A percentile compares a stretch with the other conserved stretches of the same genome.
phyloP scores from a whole-genome alignment of 129 eudicot species.

The Tagetes erecta region DNA sequence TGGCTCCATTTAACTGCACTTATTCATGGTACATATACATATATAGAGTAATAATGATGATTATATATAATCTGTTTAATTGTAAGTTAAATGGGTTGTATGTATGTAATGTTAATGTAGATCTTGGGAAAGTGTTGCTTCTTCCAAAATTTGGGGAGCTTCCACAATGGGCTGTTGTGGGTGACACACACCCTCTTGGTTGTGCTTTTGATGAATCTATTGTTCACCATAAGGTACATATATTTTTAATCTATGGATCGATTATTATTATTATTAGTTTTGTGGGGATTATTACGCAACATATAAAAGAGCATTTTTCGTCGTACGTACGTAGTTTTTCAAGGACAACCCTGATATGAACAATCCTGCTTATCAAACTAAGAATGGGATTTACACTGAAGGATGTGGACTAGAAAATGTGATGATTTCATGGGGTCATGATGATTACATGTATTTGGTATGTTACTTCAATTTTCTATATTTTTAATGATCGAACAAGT shows the following conservation, averaged over 20 bases:
- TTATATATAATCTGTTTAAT: no score
- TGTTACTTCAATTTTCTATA: not conserved
- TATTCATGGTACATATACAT: constrained; percentile 40
- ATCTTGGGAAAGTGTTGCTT: constrained; percentile 57
- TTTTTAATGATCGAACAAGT: no score
- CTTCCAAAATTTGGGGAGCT: constrained; percentile 56
- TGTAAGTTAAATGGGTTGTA: not conserved
- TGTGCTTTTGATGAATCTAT: constrained; percentile 60
- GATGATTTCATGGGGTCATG: constrained; percentile 62
- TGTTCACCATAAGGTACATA: constrained; percentile 46
- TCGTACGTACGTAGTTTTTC: constrained; percentile 35
- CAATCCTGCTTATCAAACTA: constrained; percentile 40
- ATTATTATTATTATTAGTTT: not conserved
- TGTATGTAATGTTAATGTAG: no score
- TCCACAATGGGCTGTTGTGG: constrained; percentile 78
- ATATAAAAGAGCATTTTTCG: not conserved
- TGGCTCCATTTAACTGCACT: constrained; percentile 53
- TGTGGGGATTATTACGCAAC: not conserved
- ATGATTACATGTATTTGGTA: constrained; percentile 70
- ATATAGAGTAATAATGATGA: no score
- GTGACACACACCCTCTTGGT: constrained; percentile 43
- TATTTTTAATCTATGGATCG: not conserved
- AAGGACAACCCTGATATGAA: constrained; percentile 46
- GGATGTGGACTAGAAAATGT: constrained; percentile 55
- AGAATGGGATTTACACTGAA: constrained; percentile 47